phyloP scores from a whole-genome alignment of 805 yeast genomes.

The Saccharomycopsis selenospora region DNA sequence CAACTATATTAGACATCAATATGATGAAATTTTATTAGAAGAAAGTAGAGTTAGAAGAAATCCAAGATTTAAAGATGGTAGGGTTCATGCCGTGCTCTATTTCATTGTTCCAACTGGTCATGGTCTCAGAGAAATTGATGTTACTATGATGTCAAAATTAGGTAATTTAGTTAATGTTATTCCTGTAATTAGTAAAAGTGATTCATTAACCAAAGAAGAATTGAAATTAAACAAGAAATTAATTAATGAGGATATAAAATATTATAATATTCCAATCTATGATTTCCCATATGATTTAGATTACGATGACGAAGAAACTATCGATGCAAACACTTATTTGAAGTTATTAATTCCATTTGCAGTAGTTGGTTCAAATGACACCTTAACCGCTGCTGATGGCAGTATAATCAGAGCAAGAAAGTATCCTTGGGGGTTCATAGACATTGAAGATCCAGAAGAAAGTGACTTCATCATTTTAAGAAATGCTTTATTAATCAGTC shows the following conservation, averaged over 20 bases:
- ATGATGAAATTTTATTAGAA: conserved; percentile 74
- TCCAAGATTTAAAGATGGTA: conserved; percentile 77
- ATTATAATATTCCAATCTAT: conserved; percentile 63
- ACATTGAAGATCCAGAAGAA: conserved; percentile 62
- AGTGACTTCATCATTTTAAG: conserved; percentile 78
- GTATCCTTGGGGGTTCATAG: conserved; percentile 54
- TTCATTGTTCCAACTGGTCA: conserved; percentile 82
- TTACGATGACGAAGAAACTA: conserved; percentile 51
- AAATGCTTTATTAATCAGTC: conserved; percentile 74
- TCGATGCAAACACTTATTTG: conserved; percentile 57
- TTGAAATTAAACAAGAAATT: conserved; percentile 64
- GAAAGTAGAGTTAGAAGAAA: conserved; percentile 78
- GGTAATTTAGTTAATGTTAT: conserved; percentile 77
- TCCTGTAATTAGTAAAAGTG: conserved; percentile 82
- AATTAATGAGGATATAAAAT: conserved; percentile 68
- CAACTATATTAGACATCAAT: conserved; percentile 76
- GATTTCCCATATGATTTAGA: conserved; percentile 59
- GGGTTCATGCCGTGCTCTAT: conserved; percentile 71
- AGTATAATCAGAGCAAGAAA: conserved; percentile 40
- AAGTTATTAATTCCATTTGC: conserved; percentile 62
- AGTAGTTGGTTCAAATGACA: conserved; percentile 61
- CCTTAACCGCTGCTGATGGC: conserved; percentile 39
- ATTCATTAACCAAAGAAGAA: conserved; percentile 76
- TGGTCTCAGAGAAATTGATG: conserved; percentile 69
- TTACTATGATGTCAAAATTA: conserved; percentile 68